Evolutionary conservation across 176 grass and related monocot species (phyloP), one percentile per base, ranked within the genome.

Genomic region (Canna indica): DNA sequence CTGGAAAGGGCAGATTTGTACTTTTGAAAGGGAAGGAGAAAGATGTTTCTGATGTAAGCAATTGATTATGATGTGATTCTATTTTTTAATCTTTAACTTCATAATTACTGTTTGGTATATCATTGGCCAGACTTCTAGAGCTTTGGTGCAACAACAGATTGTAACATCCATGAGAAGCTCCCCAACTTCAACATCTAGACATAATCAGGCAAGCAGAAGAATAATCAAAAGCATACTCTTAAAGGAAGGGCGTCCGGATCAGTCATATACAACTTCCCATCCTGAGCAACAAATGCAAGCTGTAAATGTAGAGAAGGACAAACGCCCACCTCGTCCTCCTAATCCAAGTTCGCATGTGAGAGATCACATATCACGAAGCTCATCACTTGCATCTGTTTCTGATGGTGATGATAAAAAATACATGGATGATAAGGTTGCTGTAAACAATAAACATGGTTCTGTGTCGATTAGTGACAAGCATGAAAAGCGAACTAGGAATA

Each of bases 1-100:
- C 60, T 76, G 75, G 64, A 68, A 77, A 58, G 33, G 58, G 34
- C 15, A 76, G 44, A 76, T 16, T 77, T 56, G 45, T 77, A 22
- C 47, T 69, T 57, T 69, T 77, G 47, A 77, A 77, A 77, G 75
- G 61, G 22, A 77, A 77, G 35, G 75, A 59, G 47, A 68, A 30
- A 58, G 75, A 77, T 42, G 32, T 31, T 38, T 29, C 34, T 68
- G 61, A 56, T 68, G 75, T 77, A 69, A 57, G 75, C 24, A 31
- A 64, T 32, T 22, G 7, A 47, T 33, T 22, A 47, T 29, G 24
- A 12, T 64, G 16, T 34, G 8, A 11, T 32, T 42, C 33, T 29
- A 31, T 74, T 20, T 14, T 46, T n/a, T 47, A 22, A 11, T 32
- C 18, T 46, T 30, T 63, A 8, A n/a, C 4, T 34, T 36, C 10